Evolutionary conservation across 2,329 filamentous ascomycete species (phyloP).

Genomic region (Penicillium oxalicum): DNA sequence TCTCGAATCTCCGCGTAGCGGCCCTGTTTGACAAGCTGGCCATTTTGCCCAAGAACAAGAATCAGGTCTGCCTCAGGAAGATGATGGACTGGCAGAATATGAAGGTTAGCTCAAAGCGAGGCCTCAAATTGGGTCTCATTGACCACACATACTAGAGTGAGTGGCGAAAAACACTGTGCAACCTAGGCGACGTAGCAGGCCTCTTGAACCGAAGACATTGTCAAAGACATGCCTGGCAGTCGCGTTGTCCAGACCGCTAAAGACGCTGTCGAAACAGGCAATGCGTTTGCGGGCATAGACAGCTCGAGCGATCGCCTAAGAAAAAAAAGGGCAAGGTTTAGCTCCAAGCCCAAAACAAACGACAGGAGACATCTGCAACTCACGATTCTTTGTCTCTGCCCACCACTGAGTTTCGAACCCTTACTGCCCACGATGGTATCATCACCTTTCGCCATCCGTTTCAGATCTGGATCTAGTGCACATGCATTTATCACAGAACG

Average conservation of each 20-base stretch:
- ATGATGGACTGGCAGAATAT: no score
- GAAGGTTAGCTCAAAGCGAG: no score
- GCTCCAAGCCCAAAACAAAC: not conserved
- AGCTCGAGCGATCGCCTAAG: conserved; percentile 25
- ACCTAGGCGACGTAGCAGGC: conserved; percentile 36
- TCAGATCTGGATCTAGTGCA: conserved; percentile 24
- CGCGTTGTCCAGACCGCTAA: conserved; percentile 38
- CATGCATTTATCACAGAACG: conserved; percentile 14
- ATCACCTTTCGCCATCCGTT: conserved; percentile 22
- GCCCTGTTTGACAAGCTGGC: no score
- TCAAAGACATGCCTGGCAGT: conserved; percentile 37
- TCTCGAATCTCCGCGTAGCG: no score
- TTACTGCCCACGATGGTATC: conserved; percentile 39
- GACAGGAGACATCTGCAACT: not conserved
- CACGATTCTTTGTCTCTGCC: conserved; percentile 41
- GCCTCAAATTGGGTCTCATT: no score
- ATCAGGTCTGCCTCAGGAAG: no score
- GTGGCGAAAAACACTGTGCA: conserved; percentile 44
- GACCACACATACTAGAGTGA: conserved; percentile 21
- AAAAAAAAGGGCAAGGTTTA: no score
- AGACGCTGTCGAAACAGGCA: conserved; percentile 38
- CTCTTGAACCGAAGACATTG: conserved; percentile 36
- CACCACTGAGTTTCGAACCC: conserved; percentile 42
- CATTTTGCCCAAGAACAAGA: no score
- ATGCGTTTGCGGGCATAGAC: conserved; percentile 28